These are phyloP conservation scores for Meyerozyma sp. DNA, from an alignment of 1,139 yeast genomes.

Conservation along the genomic window DNA sequence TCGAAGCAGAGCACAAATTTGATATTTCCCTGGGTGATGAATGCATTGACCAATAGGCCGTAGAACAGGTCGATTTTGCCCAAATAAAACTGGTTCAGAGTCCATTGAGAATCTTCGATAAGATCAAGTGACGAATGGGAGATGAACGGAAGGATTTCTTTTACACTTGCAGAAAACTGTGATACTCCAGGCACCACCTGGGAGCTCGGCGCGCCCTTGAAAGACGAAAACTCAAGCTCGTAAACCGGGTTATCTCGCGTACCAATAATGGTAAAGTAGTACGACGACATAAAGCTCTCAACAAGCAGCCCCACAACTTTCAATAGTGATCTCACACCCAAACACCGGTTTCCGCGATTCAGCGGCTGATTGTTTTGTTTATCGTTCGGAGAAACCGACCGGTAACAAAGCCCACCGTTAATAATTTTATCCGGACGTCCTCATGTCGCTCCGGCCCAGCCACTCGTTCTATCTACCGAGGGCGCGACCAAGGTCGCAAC, in stretches of 20 bases:
- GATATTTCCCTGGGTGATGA: slow-evolving; percentile 82
- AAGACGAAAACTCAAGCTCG: slow-evolving; percentile 81
- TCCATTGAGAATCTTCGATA: slow-evolving; percentile 87
- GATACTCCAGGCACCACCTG: slow-evolving; percentile 59
- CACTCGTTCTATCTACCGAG: neutral
- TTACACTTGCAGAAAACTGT: slow-evolving; percentile 63
- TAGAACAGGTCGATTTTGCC: slow-evolving; percentile 84
- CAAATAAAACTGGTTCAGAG: slow-evolving; percentile 55
- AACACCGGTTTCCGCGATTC: neutral
- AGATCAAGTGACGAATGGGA: slow-evolving; percentile 85
- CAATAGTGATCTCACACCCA: neutral
- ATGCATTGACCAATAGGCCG: slow-evolving; percentile 75
- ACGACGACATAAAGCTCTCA: slow-evolving; percentile 40
- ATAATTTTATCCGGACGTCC: too few species aligned
- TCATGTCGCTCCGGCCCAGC: neutral
- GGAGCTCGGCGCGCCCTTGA: slow-evolving; percentile 25
- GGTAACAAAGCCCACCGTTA: neutral
- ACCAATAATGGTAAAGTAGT: slow-evolving; percentile 85
- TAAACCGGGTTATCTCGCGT: slow-evolving; percentile 82
- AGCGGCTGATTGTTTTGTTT: slow-evolving; percentile 1
- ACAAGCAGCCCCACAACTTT: neutral
- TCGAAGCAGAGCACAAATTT: slow-evolving; percentile 80
- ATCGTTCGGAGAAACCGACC: neutral
- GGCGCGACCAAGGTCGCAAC: neutral
- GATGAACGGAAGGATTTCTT: slow-evolving; percentile 81